phyloP scores from a whole-genome alignment of 1,139 yeast genomes.

The Yamadazyma diddensiae region DNA sequence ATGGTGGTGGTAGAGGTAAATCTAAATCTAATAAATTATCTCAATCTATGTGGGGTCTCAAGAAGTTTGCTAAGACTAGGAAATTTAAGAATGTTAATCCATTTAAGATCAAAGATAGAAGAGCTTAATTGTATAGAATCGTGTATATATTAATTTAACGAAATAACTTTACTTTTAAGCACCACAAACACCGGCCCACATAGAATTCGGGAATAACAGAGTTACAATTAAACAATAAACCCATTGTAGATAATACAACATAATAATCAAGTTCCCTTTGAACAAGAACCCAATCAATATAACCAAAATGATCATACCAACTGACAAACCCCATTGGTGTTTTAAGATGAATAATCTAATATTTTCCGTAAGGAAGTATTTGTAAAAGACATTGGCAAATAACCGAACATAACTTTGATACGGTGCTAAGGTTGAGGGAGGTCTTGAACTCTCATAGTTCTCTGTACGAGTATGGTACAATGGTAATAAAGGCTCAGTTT shows the following conservation, averaged over 20 bases:
- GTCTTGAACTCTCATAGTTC: too few relatives aligned
- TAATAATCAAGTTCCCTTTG: constrained; percentile 15
- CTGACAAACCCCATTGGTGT: constrained; percentile 6
- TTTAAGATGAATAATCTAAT: constrained; percentile 6
- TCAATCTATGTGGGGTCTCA: constrained; percentile 96
- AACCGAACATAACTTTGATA: constrained; percentile 1
- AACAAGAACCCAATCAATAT: too few relatives aligned
- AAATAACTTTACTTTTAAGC: not conserved
- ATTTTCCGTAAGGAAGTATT: constrained; percentile 9
- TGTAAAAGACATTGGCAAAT: constrained; percentile 8
- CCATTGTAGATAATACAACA: constrained; percentile 9
- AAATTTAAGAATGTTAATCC: constrained; percentile 81
- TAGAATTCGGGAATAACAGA: not conserved
- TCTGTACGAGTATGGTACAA: constrained; percentile 8
- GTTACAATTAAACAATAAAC: constrained; percentile 16
- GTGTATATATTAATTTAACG: constrained; percentile 1
- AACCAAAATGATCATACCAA: too few relatives aligned
- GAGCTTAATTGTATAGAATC: constrained; percentile 24
- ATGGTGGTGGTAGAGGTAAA: constrained; percentile 99
- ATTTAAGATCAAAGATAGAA: constrained; percentile 83
- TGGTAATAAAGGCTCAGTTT: constrained; percentile 14
- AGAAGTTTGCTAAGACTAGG: constrained; percentile 93
- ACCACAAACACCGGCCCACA: constrained; percentile 2
- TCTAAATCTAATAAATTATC: constrained; percentile 93
- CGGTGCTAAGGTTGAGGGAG: not conserved